Conservation (phyloP, 2,329 filamentous ascomycete genomes). For the Ampelomyces quisqualis region DNA sequence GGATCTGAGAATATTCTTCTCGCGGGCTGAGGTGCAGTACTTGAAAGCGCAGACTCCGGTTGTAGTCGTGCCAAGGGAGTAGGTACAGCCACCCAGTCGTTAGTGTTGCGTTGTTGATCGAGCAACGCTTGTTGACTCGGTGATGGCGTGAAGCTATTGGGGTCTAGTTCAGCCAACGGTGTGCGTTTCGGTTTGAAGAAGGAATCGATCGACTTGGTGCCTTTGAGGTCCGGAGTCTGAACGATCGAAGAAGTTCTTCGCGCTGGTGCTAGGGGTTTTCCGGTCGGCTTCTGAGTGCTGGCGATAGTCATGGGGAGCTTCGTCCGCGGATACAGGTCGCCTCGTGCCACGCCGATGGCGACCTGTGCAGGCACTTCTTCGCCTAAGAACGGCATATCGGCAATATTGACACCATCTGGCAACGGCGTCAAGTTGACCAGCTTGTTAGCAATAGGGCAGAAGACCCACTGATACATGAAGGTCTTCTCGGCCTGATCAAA, state of each 20-base stretch:
- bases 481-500: slow-evolving; percentile 89
- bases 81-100: slow-evolving; percentile 57
- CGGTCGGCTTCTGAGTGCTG: slow-evolving; percentile 37
- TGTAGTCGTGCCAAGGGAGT: slow-evolving; percentile 46
- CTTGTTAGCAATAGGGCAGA: slow-evolving; percentile 70
- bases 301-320: slow-evolving; percentile 61
- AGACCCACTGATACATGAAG: slow-evolving; percentile 93
- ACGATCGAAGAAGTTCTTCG: slow-evolving; percentile 16
- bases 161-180: slow-evolving; percentile 66
- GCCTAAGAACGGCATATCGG: slow-evolving; percentile 81
- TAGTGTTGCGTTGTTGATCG: slow-evolving; percentile 52
- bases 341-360: slow-evolving; percentile 72
- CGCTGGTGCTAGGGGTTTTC: slow-evolving; percentile 45
- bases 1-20: slow-evolving; percentile 44
- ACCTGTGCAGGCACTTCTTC: slow-evolving; percentile 66
- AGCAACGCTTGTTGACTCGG: slow-evolving; percentile 63
- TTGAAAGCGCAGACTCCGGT: slow-evolving; percentile 23
- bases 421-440: slow-evolving; percentile 75
- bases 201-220: slow-evolving; percentile 61
- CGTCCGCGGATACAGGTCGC: slow-evolving; percentile 86
- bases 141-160: slow-evolving; percentile 66
- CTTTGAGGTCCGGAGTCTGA: slow-evolving; percentile 56
- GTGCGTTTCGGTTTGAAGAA: slow-evolving; percentile 66
- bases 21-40: slow-evolving; percentile 47
- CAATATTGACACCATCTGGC: slow-evolving; percentile 61